Evolutionary conservation across 2,329 filamentous ascomycete genomes (phyloP).

Genomic region (Ophiosphaerella narmari): DNA sequence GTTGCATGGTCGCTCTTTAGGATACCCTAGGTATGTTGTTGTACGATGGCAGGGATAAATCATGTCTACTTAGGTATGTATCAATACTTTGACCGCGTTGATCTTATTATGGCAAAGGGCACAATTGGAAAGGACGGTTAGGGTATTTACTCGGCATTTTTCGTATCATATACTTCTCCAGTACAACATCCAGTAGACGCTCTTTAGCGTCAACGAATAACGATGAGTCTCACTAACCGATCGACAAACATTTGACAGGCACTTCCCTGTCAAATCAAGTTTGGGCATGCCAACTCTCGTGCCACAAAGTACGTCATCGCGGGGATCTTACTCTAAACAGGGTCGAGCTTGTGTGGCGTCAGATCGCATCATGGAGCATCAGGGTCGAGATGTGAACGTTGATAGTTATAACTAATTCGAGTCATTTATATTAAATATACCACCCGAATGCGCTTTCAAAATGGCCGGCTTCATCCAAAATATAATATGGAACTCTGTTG

Average conservation of each 20-base stretch:
- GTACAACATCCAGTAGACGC: too few species aligned
- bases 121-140: too few species aligned
- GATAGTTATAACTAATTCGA: too few species aligned
- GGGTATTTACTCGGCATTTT: too few species aligned
- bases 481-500: conserved; percentile 45
- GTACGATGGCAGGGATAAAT: background rate
- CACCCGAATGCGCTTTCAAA: conserved; percentile 5
- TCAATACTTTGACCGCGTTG: too few species aligned
- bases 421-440: background rate
- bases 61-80: too few species aligned
- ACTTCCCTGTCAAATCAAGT: conserved; percentile 4
- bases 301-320: conserved; percentile 38
- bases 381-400: conserved; percentile 5
- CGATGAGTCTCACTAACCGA: background rate
- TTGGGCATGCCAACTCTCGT: conserved; percentile 9
- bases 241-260: background rate
- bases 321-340: conserved; percentile 29
- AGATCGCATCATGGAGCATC: conserved; percentile 18
- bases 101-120: too few species aligned
- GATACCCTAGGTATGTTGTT: background rate
- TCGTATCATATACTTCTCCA: too few species aligned
- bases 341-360: conserved; percentile 28
- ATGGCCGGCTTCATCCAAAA: conserved; percentile 44
- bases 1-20: background rate
- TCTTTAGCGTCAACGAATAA: background rate